Evolutionary conservation across 78 protist species (phyloP).

Genomic region (Corallochytrium limacisporum): DNA sequence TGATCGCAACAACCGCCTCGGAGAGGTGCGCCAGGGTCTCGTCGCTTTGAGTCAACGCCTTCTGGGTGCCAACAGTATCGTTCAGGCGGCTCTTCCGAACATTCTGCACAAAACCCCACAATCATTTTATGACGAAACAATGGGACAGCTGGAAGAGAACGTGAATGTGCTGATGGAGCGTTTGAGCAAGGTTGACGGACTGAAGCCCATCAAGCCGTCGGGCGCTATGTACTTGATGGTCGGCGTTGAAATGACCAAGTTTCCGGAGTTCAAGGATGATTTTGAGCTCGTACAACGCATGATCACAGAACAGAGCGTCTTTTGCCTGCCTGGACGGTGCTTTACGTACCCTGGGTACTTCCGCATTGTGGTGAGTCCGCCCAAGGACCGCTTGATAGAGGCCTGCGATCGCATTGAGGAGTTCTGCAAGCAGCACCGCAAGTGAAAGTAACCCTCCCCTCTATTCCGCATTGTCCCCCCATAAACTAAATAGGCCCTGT

Average conservation of each 20-base stretch:
- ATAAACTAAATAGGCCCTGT: too few species aligned
- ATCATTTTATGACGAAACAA: constrained; percentile 15
- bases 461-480: too few species aligned
- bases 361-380: constrained; percentile 62
- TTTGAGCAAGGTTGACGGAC: constrained; percentile 40
- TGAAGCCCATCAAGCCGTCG: constrained; percentile 42
- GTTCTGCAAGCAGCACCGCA: constrained; percentile 37
- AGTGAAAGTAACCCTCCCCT: too few species aligned
- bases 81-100: constrained; percentile 51
- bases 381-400: constrained; percentile 54
- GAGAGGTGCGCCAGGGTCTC: constrained; percentile 22
- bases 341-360: constrained; percentile 48
- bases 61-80: constrained; percentile 61
- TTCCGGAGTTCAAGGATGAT: constrained; percentile 40
- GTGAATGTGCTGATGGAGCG: background rate
- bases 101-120: constrained; percentile 30
- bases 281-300: constrained; percentile 38
- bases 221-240: constrained; percentile 85
- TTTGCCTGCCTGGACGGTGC: constrained; percentile 45
- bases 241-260: constrained; percentile 42
- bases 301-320: constrained; percentile 56
- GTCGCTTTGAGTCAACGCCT: constrained; percentile 42
- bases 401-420: constrained; percentile 50
- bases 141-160: constrained; percentile 23
- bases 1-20: constrained; percentile 33